Percentiles rank a stretch among this genome's conserved stretches.
Evolutionary conservation across 805 yeast genomes (phyloP).

Genomic region (Spathaspora boniae): DNA sequence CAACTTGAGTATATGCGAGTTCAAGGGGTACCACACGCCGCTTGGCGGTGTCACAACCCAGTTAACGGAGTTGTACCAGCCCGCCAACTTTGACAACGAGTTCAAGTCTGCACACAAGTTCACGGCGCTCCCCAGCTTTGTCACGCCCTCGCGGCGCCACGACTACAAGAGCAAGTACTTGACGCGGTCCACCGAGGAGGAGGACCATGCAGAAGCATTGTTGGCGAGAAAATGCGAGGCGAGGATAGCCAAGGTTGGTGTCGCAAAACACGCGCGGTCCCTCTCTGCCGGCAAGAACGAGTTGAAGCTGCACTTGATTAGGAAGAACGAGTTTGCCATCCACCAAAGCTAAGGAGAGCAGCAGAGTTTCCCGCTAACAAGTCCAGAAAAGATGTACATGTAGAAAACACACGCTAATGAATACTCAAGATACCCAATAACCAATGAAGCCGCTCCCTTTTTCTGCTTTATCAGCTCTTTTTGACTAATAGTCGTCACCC

Average conservation of each 20-base stretch:
- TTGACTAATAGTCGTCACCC: conserved; percentile 82
- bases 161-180: conserved; percentile 6
- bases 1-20: conserved; percentile 26
- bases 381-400: background rate
- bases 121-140: conserved; percentile 27
- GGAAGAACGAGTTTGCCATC: conserved; percentile 29
- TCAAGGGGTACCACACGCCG: conserved; percentile 24
- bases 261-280: conserved; percentile 27
- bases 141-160: conserved; percentile 32
- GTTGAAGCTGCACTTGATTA: conserved; percentile 30
- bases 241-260: background rate
- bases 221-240: conserved; percentile 5
- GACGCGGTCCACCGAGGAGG: conserved; percentile 6
- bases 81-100: conserved; percentile 26
- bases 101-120: conserved; percentile 28
- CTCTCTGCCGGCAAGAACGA: conserved; percentile 39
- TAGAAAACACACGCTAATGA: no score
- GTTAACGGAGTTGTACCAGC: conserved; percentile 28
- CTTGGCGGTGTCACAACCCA: conserved; percentile 10
- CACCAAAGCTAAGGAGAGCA: no score
- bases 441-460: no score
- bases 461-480: no score
- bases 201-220: conserved; percentile 11
- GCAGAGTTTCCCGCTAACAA: background rate
- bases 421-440: no score